phyloP scores from a whole-genome alignment of 78 protist species.

The Creolimax fragrantissima region DNA sequence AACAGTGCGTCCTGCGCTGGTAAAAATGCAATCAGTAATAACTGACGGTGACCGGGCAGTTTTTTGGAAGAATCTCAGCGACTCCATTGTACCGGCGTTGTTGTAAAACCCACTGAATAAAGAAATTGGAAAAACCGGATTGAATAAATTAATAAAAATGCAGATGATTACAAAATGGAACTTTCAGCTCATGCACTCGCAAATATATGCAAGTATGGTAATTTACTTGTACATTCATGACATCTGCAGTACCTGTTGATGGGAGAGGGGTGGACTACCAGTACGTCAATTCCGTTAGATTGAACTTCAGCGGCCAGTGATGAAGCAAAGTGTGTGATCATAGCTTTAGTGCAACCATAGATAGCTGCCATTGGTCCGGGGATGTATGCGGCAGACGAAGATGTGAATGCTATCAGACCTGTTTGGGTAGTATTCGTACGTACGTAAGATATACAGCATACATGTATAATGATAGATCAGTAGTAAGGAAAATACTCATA shows the following conservation, averaged over 20 bases:
- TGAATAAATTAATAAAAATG: background rate
- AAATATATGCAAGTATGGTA: too few relatives aligned
- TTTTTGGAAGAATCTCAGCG: background rate
- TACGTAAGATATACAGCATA: too few relatives aligned
- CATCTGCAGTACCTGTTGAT: background rate
- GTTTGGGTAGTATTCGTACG: too few relatives aligned
- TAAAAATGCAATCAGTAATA: background rate
- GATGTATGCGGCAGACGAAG: conserved; percentile 4
- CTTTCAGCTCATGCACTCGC: too few relatives aligned
- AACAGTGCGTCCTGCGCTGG: background rate
- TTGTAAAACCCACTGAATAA: background rate
- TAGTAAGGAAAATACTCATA: too few relatives aligned
- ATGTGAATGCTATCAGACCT: conserved; percentile 26
- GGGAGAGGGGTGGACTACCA: conserved; percentile 23
- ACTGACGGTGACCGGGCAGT: background rate
- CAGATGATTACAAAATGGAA: too few relatives aligned
- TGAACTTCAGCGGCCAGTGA: conserved; percentile 25
- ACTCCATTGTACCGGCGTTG: background rate
- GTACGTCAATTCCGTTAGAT: conserved; percentile 23
- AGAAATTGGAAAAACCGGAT: background rate
- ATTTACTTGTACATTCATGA: background rate
- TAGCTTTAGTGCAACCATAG: conserved; percentile 22
- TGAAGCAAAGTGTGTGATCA: conserved; percentile 3
- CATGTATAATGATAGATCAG: too few relatives aligned
- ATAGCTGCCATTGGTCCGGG: conserved; percentile 18